These are phyloP conservation scores for Eucalyptus tenuipes DNA, from an alignment of 345 rosid genomes.

Conservation along the genomic window DNA sequence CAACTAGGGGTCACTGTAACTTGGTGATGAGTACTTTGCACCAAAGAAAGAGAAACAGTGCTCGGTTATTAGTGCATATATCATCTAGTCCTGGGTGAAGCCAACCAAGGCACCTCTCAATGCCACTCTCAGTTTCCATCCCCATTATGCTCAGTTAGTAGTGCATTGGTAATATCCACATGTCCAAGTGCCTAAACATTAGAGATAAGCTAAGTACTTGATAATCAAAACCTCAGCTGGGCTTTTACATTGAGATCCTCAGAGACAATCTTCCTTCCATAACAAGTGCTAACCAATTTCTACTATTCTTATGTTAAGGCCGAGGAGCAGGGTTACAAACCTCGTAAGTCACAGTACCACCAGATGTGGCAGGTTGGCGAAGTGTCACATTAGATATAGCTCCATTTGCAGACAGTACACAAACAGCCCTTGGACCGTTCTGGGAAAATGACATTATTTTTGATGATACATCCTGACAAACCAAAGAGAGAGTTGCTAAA, in stretches of 20 bases:
- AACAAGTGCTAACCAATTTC: not conserved
- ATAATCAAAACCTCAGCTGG: not conserved
- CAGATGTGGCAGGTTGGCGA: slow-evolving; percentile 53
- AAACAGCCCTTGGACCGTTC: slow-evolving; percentile 51
- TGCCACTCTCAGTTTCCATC: not conserved
- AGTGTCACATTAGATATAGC: slow-evolving; percentile 67
- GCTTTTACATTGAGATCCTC: not conserved
- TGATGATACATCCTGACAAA: slow-evolving; percentile 47
- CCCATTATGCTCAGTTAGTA: not conserved
- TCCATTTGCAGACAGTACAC: slow-evolving; percentile 66
- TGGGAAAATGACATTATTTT: slow-evolving; percentile 65
- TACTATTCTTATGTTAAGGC: not conserved
- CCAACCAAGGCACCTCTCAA: not conserved
- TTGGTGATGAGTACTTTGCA: not conserved
- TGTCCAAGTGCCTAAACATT: not conserved
- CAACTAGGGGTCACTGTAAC: not conserved
- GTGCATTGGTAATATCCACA: not conserved
- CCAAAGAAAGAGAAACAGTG: not conserved
- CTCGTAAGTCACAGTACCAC: slow-evolving; percentile 74
- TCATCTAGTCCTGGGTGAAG: not conserved
- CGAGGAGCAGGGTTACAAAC: slow-evolving; percentile 9
- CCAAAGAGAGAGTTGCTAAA: not conserved
- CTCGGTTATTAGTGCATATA: not conserved
- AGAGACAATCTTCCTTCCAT: not conserved
- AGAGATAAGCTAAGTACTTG: not conserved